A percentile compares a stretch with the other conserved stretches of the same genome.
phyloP scores from a whole-genome alignment of 2,329 filamentous ascomycete genomes.

The Fonsecaea erecta region DNA sequence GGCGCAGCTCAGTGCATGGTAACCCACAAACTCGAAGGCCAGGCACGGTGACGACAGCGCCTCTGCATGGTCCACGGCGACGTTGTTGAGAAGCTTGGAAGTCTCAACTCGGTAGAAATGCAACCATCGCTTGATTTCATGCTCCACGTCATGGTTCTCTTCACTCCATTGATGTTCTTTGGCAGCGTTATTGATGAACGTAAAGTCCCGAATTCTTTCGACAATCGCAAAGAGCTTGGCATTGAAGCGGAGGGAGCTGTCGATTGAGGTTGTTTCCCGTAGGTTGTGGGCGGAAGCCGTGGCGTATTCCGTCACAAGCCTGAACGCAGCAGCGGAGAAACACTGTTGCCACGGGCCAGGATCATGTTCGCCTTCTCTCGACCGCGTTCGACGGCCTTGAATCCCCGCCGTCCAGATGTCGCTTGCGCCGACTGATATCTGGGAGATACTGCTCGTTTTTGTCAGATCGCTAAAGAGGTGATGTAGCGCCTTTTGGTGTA shows the following conservation, averaged over 20 bases:
- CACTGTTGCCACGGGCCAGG: not conserved
- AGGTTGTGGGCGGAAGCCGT: not conserved
- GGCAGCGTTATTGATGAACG: not conserved
- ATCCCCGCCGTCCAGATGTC: slow-evolving; percentile 1
- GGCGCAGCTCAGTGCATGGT: not conserved
- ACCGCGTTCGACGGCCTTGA: not conserved
- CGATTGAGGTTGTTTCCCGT: not conserved
- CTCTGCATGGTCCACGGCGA: not conserved
- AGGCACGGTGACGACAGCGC: not conserved
- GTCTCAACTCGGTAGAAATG: not conserved
- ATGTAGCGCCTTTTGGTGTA: not conserved
- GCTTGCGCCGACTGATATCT: not conserved
- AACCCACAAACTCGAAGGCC: not conserved
- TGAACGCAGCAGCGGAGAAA: not conserved
- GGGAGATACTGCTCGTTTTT: not conserved
- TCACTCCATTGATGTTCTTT: not conserved
- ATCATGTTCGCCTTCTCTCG: not conserved
- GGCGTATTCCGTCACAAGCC: not conserved
- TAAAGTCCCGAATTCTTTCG: not conserved
- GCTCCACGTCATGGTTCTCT: not conserved
- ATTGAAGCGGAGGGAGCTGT: not conserved
- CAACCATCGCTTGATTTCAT: not conserved
- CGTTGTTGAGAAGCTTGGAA: not conserved
- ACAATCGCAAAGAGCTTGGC: not conserved
- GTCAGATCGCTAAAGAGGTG: not conserved